A percentile compares a stretch with the other conserved stretches of the same genome.
These are phyloP conservation scores for Themeda triandra DNA, from an alignment of 176 grass and related monocot genomes.

Conservation along the genomic window DNA sequence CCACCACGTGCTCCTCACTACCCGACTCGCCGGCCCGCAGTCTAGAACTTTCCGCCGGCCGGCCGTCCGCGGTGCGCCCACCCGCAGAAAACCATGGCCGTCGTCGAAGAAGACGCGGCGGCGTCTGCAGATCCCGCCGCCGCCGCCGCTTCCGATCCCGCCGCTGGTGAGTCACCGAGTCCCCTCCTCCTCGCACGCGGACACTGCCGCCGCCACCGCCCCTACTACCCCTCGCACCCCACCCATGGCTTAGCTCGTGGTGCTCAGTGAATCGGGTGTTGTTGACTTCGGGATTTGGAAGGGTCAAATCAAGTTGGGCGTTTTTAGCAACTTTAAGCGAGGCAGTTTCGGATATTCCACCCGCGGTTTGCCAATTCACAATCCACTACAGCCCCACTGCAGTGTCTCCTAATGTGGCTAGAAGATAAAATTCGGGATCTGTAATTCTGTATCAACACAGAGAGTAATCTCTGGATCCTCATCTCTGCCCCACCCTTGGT, in stretches of 20 bases:
- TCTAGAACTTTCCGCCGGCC: slow-evolving; percentile 16
- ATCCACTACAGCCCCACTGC: too few relatives aligned
- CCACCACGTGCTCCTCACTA: too few relatives aligned
- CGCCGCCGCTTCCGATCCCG: slow-evolving; percentile 3
- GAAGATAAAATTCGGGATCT: neutral
- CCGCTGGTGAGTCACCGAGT: slow-evolving; percentile 27
- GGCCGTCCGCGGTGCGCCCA: neutral
- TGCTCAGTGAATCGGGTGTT: neutral
- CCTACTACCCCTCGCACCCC: neutral
- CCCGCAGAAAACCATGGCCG: neutral
- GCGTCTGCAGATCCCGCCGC: neutral
- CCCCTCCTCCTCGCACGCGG: neutral
- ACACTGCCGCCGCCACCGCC: neutral
- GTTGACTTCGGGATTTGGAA: neutral
- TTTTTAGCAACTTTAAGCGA: neutral
- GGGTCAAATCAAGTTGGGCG: neutral
- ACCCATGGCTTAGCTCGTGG: too few relatives aligned
- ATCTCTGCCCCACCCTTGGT: neutral
- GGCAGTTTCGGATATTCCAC: neutral
- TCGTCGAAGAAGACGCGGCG: slow-evolving; percentile 1
- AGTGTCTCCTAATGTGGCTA: too few relatives aligned
- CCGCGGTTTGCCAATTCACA: neutral
- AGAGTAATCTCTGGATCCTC: neutral
- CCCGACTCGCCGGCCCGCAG: neutral
- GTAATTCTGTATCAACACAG: neutral